Evolutionary conservation across 2,329 filamentous ascomycete genomes (phyloP), one percentile per base, ranked within the genome.

Genomic region (Fusarium camptoceras): DNA sequence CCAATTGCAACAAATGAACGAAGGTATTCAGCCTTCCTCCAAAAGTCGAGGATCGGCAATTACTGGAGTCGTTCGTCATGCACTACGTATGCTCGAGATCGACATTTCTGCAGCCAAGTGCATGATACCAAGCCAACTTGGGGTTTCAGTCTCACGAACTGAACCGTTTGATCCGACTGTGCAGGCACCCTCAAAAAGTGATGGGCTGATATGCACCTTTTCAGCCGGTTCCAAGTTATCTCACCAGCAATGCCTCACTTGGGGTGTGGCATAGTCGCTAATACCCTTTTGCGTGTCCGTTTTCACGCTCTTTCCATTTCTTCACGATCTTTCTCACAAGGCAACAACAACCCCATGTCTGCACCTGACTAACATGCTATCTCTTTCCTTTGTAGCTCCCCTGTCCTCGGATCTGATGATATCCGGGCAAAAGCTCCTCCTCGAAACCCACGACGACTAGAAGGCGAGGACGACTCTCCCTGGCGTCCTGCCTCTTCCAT

Each of bases 401-500:
- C 74, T 68, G 64, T 67, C 27, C 60, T 56, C 55, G 58, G 72
- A 59, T 72, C 71, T 47, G 70, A 70, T 61, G 58, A 71, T 34
- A 58, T 70, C 39, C 58, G 59, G 67, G 64, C 46, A 27, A 59
- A 68, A 43, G 66, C 66, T 68, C 55, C 82, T 41, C 77, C 78
- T 25, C 77, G 77, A 74, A 82, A 81, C 56, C 77, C 80, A 15
- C 74, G 73, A 59, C 64, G 78, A 73, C 58, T 78, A 70, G 61
- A 76, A 75, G 64, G 72, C 55, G 62, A 73, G 37, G 63, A 75
- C 68, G 58, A 71, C 44, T 63, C 64, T 49, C 68, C 68, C 62
- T 81, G 79, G 66, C 84, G 85, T 42, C 84, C 86, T n/a, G 71
- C 82, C 9, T 91, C 89, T 31, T 91, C 90, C 18, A 71, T 89